Evolutionary conservation across 1,284 basidiomycete species (phyloP), one percentile per base, ranked within the genome.

Genomic region (Rhodotorula glutinis): DNA sequence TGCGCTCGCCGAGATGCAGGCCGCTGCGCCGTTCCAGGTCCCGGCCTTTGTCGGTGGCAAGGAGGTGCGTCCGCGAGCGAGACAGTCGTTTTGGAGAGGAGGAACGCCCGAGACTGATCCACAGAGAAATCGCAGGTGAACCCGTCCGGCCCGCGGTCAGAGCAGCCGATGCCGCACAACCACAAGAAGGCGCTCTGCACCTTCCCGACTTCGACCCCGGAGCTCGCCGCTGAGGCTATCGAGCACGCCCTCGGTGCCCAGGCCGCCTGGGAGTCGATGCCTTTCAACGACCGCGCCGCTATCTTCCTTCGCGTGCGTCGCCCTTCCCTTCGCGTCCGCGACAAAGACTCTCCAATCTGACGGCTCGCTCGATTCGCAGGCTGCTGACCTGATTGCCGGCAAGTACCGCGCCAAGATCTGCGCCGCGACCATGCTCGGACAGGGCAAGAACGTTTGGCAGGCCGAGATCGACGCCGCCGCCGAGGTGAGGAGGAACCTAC

Each of bases 381-480:
- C 93, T 3, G 93, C 93, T 44, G 95, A 98, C 79, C 86, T 98
- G 64, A 86, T 94, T 68, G 88, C 90, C 74, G 88, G 88, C 69
- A 98, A 98, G 84, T 80, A 71, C 67, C 71, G 75, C 30, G 75
- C 75, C 52, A 67, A 90, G 81, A 83, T 99, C 62, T 86, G 98
- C 82, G 96, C 96, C 41, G 93, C 95, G 41, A 98, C 95, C 56
- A 97, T 98, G 82, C 84, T 99, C 54, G 95, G 95, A 19, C 95
- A 99, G 82, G 95, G 96, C 61, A 99, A 99, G 86, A 99, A 98
- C 79, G 88, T 86, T 17, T 98, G 95, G 95, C 95, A 99, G 82
- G 96, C 95, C 29, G 95, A 99, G 84, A 98, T 99, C 72, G 95
- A 99, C 80, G 91, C 96, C 60, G 95, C 93, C 38, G 95, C 96